Evolutionary conservation across 495 filamentous ascomycete species (phyloP).

Genomic region (Penicillium ochrochloron): DNA sequence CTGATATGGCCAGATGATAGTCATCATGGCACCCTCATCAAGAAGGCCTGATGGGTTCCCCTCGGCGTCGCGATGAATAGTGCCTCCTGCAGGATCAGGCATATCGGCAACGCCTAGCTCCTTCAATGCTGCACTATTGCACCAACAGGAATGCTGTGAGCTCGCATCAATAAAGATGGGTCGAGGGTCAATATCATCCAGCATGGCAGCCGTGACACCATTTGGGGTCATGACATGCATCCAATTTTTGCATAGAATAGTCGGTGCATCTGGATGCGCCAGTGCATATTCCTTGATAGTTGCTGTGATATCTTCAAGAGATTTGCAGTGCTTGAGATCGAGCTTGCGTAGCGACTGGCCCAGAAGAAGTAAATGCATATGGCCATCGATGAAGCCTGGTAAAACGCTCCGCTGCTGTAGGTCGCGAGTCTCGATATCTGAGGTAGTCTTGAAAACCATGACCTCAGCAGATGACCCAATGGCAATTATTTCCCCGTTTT

Average conservation of each 20-base stretch:
- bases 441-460: neutral
- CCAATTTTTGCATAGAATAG: conserved; percentile 62
- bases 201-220: conserved; percentile 53
- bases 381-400: conserved; percentile 68
- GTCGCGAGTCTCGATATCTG: conserved; percentile 28
- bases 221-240: conserved; percentile 62
- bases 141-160: conserved; percentile 67
- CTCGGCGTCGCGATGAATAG: conserved; percentile 56
- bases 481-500: neutral
- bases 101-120: conserved; percentile 55
- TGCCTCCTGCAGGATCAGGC: conserved; percentile 58
- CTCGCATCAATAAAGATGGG: conserved; percentile 66
- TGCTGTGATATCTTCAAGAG: conserved; percentile 57
- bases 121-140: conserved; percentile 56
- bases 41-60: conserved; percentile 59
- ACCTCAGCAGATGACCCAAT: neutral
- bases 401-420: conserved; percentile 54
- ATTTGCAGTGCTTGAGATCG: conserved; percentile 56
- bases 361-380: conserved; percentile 65
- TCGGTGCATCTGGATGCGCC: conserved; percentile 49
- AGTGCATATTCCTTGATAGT: conserved; percentile 55
- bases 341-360: conserved; percentile 63
- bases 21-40: conserved; percentile 59
- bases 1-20: conserved; percentile 61
- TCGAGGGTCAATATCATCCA: conserved; percentile 57